Evolutionary conservation across 2,329 filamentous ascomycete genomes (phyloP).

Genomic region (Tolypocladium inflatum): DNA sequence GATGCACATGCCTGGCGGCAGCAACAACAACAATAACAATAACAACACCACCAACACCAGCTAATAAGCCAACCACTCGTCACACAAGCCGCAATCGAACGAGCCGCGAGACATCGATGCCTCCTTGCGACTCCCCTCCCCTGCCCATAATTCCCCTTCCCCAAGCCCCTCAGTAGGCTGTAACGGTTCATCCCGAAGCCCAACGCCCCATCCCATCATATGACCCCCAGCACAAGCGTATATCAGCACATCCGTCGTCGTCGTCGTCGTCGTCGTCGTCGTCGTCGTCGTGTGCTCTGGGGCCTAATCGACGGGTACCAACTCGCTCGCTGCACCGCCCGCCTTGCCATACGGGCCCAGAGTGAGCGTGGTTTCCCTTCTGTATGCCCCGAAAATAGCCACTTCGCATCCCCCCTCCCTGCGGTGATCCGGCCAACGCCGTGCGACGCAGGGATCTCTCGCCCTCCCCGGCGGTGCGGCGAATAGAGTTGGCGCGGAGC

Average conservation of each 20-base stretch:
- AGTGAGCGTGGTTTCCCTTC: not conserved
- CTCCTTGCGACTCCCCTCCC: not conserved
- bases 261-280: too few relatives aligned
- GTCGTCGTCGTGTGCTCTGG: not conserved
- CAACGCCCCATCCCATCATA: not conserved
- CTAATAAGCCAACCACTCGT: not conserved
- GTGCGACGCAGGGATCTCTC: not conserved
- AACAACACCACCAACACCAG: not conserved
- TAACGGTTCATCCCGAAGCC: not conserved
- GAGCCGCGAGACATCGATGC: not conserved
- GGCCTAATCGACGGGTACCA: not conserved
- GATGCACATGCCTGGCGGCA: not conserved
- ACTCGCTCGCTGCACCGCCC: not conserved
- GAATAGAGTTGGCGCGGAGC: not conserved
- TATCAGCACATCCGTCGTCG: not conserved
- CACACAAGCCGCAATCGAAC: not conserved
- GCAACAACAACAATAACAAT: not conserved
- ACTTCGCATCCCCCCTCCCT: not conserved
- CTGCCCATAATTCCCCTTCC: not conserved
- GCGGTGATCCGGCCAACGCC: not conserved
- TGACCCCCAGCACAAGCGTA: not conserved
- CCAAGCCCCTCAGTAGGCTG: not conserved
- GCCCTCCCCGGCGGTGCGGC: not conserved
- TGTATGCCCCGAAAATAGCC: not conserved
- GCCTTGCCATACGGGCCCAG: not conserved